Evolutionary conservation across 306 rosid species (phyloP).

Genomic region (Fragaria iinumae): DNA sequence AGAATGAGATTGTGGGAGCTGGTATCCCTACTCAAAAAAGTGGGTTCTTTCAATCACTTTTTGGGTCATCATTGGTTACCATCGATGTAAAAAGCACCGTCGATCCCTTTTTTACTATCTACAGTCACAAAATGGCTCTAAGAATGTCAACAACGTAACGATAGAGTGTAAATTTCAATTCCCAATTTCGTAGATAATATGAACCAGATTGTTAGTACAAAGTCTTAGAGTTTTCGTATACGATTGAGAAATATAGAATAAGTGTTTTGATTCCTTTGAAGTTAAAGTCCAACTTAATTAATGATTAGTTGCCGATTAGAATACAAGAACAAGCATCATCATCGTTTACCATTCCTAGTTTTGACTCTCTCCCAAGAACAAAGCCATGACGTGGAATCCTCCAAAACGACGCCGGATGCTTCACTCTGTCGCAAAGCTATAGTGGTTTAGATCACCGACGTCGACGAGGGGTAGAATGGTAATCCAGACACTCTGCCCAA

Average conservation of each 20-base stretch:
- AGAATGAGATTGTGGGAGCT: background rate
- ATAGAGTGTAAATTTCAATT: no score
- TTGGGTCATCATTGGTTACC: background rate
- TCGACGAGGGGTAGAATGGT: conserved; percentile 21
- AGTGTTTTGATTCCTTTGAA: background rate
- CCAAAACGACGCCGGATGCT: background rate
- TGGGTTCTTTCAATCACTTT: background rate
- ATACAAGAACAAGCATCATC: background rate
- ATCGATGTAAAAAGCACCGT: background rate
- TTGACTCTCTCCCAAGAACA: background rate
- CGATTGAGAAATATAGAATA: background rate
- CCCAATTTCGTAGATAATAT: no score
- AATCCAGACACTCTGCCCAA: background rate
- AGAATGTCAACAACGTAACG: background rate
- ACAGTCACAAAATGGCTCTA: background rate
- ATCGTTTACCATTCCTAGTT: background rate
- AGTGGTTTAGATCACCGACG: background rate
- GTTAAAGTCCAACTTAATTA: background rate
- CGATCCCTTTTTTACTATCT: no score
- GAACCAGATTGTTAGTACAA: background rate
- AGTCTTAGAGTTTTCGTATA: background rate
- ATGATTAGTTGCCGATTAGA: background rate
- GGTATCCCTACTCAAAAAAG: background rate
- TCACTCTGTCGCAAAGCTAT: background rate
- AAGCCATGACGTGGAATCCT: background rate